These are phyloP conservation scores for Ustilago shanxiensis DNA, from an alignment of 1,284 basidiomycete genomes.

Conservation along the genomic window DNA sequence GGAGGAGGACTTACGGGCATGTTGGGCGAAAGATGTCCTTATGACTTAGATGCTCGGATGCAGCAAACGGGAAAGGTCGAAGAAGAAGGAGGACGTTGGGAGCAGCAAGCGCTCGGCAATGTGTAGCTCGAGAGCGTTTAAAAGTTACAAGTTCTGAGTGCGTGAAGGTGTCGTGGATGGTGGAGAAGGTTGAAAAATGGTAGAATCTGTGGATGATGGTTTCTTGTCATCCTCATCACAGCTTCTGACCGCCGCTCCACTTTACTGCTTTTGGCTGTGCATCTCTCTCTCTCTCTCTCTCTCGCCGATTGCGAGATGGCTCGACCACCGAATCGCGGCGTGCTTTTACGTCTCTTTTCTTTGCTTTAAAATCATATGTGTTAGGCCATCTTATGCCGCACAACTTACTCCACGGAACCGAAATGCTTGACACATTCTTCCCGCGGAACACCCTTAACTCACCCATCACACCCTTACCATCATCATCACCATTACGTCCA, in stretches of 20 bases:
- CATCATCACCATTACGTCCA: neutral
- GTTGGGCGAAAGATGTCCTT: too few species aligned
- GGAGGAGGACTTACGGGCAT: conserved; percentile 12
- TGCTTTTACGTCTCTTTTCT: neutral
- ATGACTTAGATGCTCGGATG: neutral
- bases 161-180: neutral
- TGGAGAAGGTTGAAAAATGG: neutral
- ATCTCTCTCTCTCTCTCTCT: too few species aligned
- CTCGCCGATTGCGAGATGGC: conserved; percentile 20
- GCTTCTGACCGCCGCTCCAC: too few species aligned
- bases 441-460: conserved; percentile 1
- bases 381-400: neutral
- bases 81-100: too few species aligned
- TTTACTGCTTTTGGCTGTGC: conserved; percentile 12
- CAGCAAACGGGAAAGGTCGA: too few species aligned
- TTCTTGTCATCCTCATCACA: conserved; percentile 7
- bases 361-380: neutral
- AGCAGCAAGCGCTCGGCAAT: too few species aligned
- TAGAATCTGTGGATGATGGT: neutral
- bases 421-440: neutral
- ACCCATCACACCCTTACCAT: neutral
- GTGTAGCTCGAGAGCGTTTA: too few species aligned
- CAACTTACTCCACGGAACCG: conserved; percentile 1
- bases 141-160: neutral
- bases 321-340: conserved; percentile 19